phyloP scores from a whole-genome alignment of 2,329 filamentous ascomycete species.

The Nothophaeocryptopus gaeumannii region DNA sequence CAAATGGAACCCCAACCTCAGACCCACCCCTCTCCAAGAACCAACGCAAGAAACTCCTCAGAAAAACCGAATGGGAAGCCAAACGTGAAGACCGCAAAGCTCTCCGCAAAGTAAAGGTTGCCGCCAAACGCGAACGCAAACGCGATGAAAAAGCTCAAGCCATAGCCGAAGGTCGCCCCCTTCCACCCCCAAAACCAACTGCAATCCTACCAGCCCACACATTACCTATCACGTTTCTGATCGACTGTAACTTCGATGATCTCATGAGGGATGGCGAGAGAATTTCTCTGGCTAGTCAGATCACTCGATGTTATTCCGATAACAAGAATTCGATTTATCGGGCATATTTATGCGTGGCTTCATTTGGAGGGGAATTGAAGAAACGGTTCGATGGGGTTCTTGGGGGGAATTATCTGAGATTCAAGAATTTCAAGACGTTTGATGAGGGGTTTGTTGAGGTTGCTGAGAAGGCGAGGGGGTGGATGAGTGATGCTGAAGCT shows the following conservation, averaged over 20 bases:
- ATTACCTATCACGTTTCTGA: conserved; percentile 74
- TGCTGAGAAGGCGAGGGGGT: conserved; percentile 61
- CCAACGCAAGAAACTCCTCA: conserved; percentile 74
- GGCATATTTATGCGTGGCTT: conserved; percentile 71
- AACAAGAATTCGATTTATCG: conserved; percentile 69
- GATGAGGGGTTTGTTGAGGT: conserved; percentile 72
- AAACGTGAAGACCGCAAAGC: conserved; percentile 58
- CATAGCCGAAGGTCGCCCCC: conserved; percentile 17
- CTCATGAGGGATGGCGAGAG: conserved; percentile 86
- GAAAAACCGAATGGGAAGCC: conserved; percentile 72
- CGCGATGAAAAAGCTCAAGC: conserved; percentile 33
- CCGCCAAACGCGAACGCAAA: conserved; percentile 53
- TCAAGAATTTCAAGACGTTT: conserved; percentile 74
- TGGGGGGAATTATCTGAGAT: conserved; percentile 66
- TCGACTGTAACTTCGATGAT: conserved; percentile 90
- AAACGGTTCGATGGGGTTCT: conserved; percentile 77
- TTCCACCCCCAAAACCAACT: conserved; percentile 9
- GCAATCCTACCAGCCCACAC: conserved; percentile 36
- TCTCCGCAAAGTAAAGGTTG: conserved; percentile 57
- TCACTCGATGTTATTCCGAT: conserved; percentile 86
- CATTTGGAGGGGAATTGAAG: conserved; percentile 71
- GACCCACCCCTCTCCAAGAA: conserved; percentile 70
- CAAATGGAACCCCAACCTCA: neutral
- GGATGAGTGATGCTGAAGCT: conserved; percentile 59
- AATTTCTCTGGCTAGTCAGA: conserved; percentile 76